Evolutionary conservation across 1,284 basidiomycete genomes (phyloP).

Genomic region (Moesziomyces globuligerus): DNA sequence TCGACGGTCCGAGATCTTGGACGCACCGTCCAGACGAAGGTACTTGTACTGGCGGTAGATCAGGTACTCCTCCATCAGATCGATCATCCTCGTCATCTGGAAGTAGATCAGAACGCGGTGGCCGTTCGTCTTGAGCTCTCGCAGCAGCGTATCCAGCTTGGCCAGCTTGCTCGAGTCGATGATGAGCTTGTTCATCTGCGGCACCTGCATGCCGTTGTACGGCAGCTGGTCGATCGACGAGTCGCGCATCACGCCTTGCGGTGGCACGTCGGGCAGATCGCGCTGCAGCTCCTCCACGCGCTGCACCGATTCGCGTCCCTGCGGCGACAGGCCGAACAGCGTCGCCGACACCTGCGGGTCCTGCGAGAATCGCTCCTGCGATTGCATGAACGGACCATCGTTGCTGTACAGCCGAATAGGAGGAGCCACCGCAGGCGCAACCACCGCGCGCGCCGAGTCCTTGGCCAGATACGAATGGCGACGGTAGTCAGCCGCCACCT

Average conservation of each 20-base stretch:
- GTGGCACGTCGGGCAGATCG: constrained; percentile 75
- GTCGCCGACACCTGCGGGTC: constrained; percentile 77
- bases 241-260: constrained; percentile 76
- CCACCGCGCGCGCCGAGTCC: constrained; percentile 80
- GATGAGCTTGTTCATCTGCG: constrained; percentile 93
- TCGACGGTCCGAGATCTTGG: constrained; percentile 92
- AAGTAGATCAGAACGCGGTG: constrained; percentile 97
- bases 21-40: constrained; percentile 91
- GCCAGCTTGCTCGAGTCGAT: constrained; percentile 97
- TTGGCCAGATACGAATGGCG: constrained; percentile 81
- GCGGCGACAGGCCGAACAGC: constrained; percentile 84
- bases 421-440: constrained; percentile 85
- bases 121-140: constrained; percentile 90
- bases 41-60: constrained; percentile 99
- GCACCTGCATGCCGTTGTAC: constrained; percentile 86
- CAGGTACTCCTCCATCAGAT: constrained; percentile 98
- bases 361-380: constrained; percentile 72
- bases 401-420: constrained; percentile 79
- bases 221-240: constrained; percentile 83
- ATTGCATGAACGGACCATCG: constrained; percentile 82
- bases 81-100: constrained; percentile 99
- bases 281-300: constrained; percentile 72
- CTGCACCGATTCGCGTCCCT: constrained; percentile 75
- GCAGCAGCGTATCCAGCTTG: constrained; percentile 84
- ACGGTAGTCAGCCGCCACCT: constrained; percentile 77